Conservation (phyloP, 2,329 filamentous ascomycete genomes). For the Colletotrichum sp. region DNA sequence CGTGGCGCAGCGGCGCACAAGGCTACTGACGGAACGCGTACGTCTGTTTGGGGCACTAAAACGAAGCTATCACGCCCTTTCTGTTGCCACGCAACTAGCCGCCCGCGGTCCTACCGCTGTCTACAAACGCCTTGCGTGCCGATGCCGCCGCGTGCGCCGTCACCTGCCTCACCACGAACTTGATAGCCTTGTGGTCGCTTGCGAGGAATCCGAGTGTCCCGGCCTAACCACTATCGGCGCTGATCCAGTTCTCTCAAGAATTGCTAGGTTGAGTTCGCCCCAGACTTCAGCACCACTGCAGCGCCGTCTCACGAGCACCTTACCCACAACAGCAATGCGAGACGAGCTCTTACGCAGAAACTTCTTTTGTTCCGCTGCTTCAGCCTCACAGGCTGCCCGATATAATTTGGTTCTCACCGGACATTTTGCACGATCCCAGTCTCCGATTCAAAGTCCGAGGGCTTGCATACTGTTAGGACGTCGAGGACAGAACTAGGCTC, state of each 20-base stretch:
- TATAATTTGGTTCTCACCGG: not conserved
- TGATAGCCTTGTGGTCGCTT: not conserved
- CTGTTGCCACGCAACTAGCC: not conserved
- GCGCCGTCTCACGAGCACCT: not conserved
- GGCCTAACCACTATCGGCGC: not conserved
- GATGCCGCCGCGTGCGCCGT: not conserved
- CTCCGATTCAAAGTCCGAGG: not conserved
- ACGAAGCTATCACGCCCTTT: not conserved
- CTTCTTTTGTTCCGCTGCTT: not conserved
- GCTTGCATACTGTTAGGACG: not conserved
- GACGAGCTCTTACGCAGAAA: not conserved
- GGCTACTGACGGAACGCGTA: not conserved
- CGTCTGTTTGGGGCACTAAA: not conserved
- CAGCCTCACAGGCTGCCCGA: not conserved
- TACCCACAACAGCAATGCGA: not conserved
- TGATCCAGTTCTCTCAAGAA: not conserved
- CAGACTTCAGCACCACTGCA: not conserved
- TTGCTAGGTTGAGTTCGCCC: not conserved
- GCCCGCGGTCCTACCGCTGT: not conserved
- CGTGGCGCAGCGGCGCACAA: not conserved
- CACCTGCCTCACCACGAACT: not conserved
- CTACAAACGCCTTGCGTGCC: not conserved
- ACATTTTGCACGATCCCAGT: not conserved
- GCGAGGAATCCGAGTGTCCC: not conserved
- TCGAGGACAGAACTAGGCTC: not conserved